These are phyloP conservation scores for Fusarium cicatricum DNA, from an alignment of 2,329 filamentous ascomycete species.

Conservation along the genomic window DNA sequence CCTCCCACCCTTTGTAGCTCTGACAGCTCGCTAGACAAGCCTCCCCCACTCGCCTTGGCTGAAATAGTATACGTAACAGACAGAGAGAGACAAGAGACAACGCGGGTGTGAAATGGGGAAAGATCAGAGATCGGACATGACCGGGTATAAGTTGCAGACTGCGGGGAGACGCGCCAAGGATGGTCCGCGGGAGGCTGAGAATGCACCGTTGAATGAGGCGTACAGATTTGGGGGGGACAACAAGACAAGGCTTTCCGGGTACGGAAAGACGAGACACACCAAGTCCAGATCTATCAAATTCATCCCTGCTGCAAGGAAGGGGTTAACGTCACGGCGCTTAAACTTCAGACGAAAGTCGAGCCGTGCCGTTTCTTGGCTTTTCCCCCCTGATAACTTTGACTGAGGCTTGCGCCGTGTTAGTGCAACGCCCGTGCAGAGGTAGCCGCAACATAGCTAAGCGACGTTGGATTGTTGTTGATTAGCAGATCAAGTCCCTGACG, in stretches of 20 bases:
- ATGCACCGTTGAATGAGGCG: background rate
- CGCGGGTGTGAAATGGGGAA: constrained; percentile 2
- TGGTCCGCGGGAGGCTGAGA: constrained; percentile 19
- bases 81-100: constrained; percentile 27
- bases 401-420: constrained; percentile 2
- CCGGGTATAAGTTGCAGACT: constrained; percentile 18
- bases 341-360: constrained; percentile 17
- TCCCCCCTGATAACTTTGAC: background rate
- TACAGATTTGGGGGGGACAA: constrained; percentile 4
- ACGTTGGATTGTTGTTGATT: background rate
- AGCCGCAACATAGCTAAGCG: background rate
- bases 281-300: background rate
- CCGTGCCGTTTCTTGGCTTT: background rate
- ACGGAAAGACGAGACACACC: background rate
- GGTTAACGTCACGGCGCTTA: background rate
- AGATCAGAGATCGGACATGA: constrained; percentile 13
- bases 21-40: constrained; percentile 33
- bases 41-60: constrained; percentile 5
- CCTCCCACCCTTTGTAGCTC: constrained; percentile 10
- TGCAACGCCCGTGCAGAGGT: constrained; percentile 3
- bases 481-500: background rate
- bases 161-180: constrained; percentile 15
- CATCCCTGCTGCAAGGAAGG: constrained; percentile 5
- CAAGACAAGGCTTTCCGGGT: background rate
- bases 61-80: background rate